Evolutionary conservation across 805 yeast species (phyloP).

Genomic region (Candida dendrica): DNA sequence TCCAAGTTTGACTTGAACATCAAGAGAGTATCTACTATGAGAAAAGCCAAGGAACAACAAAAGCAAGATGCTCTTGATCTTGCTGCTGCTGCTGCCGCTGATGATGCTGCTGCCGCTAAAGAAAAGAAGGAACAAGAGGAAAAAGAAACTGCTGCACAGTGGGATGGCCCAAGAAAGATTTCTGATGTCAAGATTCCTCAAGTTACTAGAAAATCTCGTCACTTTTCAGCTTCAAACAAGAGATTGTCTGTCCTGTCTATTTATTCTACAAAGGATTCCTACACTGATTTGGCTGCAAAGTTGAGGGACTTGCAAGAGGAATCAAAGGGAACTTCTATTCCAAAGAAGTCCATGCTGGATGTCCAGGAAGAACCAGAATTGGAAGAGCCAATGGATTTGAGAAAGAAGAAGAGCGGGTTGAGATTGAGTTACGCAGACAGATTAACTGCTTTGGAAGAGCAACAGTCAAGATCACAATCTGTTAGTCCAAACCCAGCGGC

Average conservation of each 20-base stretch:
- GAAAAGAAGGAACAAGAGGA: constrained; percentile 4
- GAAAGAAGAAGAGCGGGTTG: constrained; percentile 13
- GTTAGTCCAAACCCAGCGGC: constrained; percentile 1
- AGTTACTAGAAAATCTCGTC: constrained; percentile 61
- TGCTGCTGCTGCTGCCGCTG: background rate
- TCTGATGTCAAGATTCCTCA: constrained; percentile 64
- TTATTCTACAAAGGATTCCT: constrained; percentile 62
- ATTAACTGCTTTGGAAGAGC: constrained; percentile 18
- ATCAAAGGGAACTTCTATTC: constrained; percentile 1
- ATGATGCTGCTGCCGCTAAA: background rate
- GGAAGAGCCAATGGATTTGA: constrained; percentile 7
- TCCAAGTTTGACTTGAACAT: constrained; percentile 29
- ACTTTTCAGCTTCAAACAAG: constrained; percentile 55
- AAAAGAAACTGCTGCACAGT: constrained; percentile 4
- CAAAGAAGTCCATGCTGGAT: constrained; percentile 22
- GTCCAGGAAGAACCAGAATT: constrained; percentile 20
- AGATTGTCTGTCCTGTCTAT: constrained; percentile 66
- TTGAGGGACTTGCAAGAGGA: constrained; percentile 21
- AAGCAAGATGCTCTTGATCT: constrained; percentile 3
- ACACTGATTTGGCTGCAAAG: constrained; percentile 46
- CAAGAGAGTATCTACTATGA: constrained; percentile 20
- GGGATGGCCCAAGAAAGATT: constrained; percentile 39
- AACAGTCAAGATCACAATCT: constrained; percentile 3
- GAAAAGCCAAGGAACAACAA: constrained; percentile 13
- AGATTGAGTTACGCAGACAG: constrained; percentile 34